Evolutionary conservation across 2,329 filamentous ascomycete genomes (phyloP), one percentile per base, ranked within the genome.

Genomic region (Aureobasidium mangrovei): DNA sequence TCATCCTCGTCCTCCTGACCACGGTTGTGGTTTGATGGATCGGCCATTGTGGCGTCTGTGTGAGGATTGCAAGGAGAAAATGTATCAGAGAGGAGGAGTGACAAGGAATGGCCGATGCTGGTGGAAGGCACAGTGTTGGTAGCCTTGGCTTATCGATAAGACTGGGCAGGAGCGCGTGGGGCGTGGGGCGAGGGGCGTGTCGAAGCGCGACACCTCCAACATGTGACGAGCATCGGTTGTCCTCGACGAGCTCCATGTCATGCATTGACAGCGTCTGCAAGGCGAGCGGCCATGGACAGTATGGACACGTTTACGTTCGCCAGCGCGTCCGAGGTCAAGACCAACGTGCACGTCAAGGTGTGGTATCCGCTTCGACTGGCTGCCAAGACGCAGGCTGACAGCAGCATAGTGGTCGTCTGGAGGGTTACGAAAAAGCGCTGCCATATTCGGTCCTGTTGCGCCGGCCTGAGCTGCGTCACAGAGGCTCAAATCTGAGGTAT

Each of bases 261-360:
- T 18, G 18, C 18, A 18, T 18, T 18, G 18, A 18, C 18, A 18
- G 18, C 18, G 18, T 33, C 12, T 49, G 8, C n/a, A 26, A 27
- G 28, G 26, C 27, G 24, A 7, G 28, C 9, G 35, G 18, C 18
- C 36, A 35, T 32, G 35, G 52, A 26, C 6, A 29, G 4, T 7
- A 96, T 96, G 89, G 93, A 98, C 72, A 86, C 91, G 51, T 96
- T 95, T 72, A 95, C 91, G 31, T 97, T 97, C 74, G 91, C 89
- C 61, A 88, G 84, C 65, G 95, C 93, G 57, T 86, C 89, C 60
- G 83, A 88, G 69, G 78, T 97, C 62, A 79, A 89, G 62, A 81
- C 91, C 60, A 82, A 86, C 24, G 75, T 84, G 53, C 75, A 77
- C 62, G 72, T 84, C 58, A 81, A 79, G 70, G 80, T 85, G 82